Conservation (phyloP, 352 stramenopile genomes). For the Phytophthora colocasiae region DNA sequence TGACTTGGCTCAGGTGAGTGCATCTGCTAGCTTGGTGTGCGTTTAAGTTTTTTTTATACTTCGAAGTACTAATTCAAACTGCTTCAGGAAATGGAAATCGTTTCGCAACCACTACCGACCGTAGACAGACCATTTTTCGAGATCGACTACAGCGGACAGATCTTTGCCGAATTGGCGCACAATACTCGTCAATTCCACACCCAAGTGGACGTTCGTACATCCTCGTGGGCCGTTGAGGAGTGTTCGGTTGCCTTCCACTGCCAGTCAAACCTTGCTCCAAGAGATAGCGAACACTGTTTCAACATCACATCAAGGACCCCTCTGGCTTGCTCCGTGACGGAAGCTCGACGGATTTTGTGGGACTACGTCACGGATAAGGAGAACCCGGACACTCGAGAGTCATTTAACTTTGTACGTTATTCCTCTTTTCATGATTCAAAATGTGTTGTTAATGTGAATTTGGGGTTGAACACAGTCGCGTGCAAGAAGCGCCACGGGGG, state of each 20-base stretch:
- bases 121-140: neutral
- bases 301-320: too few species aligned
- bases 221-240: too few species aligned
- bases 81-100: neutral
- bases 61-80: neutral
- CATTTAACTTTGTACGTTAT: too few species aligned
- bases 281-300: too few species aligned
- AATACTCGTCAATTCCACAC: neutral
- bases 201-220: neutral
- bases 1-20: neutral
- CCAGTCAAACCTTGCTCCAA: too few species aligned
- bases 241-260: too few species aligned
- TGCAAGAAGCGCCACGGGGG: neutral
- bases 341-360: too few species aligned
- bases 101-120: neutral
- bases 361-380: too few species aligned
- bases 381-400: too few species aligned
- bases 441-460: neutral
- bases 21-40: neutral
- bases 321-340: too few species aligned
- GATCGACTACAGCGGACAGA: neutral
- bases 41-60: neutral
- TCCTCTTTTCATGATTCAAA: too few species aligned
- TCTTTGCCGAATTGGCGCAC: neutral
- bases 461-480: neutral